Percentiles rank a stretch among this genome's conserved stretches.
Evolutionary conservation across 1,139 yeast genomes (phyloP).

Genomic region (Protomyces macrosporus): DNA sequence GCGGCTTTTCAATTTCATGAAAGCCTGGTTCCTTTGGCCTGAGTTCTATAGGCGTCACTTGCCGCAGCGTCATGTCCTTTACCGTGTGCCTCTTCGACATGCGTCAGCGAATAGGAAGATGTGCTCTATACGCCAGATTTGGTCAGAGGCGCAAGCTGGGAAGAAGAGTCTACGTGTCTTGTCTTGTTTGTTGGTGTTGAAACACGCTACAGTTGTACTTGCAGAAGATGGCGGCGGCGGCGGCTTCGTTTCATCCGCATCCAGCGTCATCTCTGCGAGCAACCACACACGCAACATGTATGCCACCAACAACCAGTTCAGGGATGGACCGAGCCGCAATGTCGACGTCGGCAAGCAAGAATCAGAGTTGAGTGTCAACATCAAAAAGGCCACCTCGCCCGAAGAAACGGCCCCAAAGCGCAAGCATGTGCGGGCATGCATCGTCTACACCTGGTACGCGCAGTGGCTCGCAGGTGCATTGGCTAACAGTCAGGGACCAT

Average conservation of each 20-base stretch:
- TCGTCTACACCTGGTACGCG: slow-evolving; percentile 23
- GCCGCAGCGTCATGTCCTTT: slow-evolving; percentile 14
- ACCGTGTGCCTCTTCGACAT: not conserved
- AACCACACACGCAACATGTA: not conserved
- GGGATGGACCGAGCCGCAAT: slow-evolving; percentile 25
- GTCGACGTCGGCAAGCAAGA: slow-evolving; percentile 24
- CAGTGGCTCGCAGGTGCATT: slow-evolving; percentile 42
- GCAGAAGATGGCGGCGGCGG: too few relatives aligned
- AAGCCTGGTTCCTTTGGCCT: slow-evolving; percentile 1
- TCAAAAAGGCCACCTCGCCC: slow-evolving; percentile 77
- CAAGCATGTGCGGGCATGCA: slow-evolving; percentile 62
- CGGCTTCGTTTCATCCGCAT: too few relatives aligned
- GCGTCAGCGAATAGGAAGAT: not conserved
- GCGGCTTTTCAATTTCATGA: slow-evolving; percentile 16
- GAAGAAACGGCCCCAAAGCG: slow-evolving; percentile 94
- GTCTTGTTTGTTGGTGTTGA: too few relatives aligned
- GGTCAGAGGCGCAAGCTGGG: too few relatives aligned
- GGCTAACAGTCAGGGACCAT: slow-evolving; percentile 95
- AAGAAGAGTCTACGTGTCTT: too few relatives aligned
- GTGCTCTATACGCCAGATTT: too few relatives aligned
- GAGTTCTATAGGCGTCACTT: slow-evolving; percentile 1
- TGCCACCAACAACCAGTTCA: slow-evolving; percentile 23
- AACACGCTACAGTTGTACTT: too few relatives aligned
- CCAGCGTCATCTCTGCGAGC: not conserved
- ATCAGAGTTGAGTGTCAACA: slow-evolving; percentile 49